phyloP scores from a whole-genome alignment of 352 stramenopile genomes.

The Pythium oligandrum region DNA sequence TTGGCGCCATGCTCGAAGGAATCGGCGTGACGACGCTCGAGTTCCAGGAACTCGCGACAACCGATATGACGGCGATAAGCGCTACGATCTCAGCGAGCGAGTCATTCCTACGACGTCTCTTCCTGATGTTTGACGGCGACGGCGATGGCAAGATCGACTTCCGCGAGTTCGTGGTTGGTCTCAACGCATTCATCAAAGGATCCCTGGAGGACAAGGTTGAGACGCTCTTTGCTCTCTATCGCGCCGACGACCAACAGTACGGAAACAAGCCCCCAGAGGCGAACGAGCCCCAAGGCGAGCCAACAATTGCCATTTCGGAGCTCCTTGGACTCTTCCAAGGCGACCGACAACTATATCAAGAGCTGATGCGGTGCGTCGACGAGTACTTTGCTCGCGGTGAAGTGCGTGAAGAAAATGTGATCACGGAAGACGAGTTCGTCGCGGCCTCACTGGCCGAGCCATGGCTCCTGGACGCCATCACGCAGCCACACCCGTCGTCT shows the following conservation, averaged over 20 bases:
- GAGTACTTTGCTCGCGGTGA: constrained; percentile 43
- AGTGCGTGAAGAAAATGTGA: constrained; percentile 26
- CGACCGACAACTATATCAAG: constrained; percentile 35
- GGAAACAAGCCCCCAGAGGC: not conserved
- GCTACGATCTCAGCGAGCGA: constrained; percentile 40
- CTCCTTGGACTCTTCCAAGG: constrained; percentile 39
- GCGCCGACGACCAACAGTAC: constrained; percentile 11
- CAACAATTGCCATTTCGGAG: constrained; percentile 34
- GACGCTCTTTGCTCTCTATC: constrained; percentile 36
- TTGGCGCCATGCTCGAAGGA: constrained; percentile 19
- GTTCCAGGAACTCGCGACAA: constrained; percentile 5
- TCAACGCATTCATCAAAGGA: constrained; percentile 37
- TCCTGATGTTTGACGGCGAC: constrained; percentile 36
- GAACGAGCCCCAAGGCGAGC: constrained; percentile 1
- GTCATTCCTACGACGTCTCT: constrained; percentile 37
- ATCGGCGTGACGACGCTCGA: constrained; percentile 12
- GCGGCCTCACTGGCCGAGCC: constrained; percentile 29
- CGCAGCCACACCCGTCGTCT: constrained; percentile 22
- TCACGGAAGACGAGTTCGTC: constrained; percentile 41
- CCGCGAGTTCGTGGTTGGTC: constrained; percentile 41
- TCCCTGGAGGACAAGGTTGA: constrained; percentile 37
- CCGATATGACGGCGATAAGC: constrained; percentile 27
- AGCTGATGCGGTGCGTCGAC: constrained; percentile 42
- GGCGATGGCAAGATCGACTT: constrained; percentile 44
- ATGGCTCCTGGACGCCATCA: constrained; percentile 33